phyloP scores from a whole-genome alignment of 2,329 filamentous ascomycete genomes.

The Exophiala sp. region DNA sequence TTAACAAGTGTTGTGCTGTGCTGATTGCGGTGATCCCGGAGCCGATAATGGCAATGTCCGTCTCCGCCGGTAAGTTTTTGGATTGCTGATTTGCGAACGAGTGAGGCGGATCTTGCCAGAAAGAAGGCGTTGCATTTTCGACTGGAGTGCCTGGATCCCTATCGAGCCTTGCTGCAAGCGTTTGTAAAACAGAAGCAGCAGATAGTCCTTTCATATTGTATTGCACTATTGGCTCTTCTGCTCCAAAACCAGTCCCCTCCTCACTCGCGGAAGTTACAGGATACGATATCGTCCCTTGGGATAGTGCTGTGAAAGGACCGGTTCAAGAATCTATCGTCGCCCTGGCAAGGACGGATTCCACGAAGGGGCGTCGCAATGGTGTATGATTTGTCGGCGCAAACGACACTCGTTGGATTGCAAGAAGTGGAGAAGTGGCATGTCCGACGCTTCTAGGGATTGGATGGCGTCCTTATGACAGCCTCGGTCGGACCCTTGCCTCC shows the following conservation, averaged over 20 bases:
- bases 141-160: conserved; percentile 36
- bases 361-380: conserved; percentile 13
- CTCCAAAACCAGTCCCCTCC: too few relatives aligned
- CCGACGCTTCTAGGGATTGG: too few relatives aligned
- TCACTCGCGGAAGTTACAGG: too few relatives aligned
- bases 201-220: too few relatives aligned
- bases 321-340: too few relatives aligned
- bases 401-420: background rate
- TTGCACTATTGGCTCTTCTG: too few relatives aligned
- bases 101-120: conserved; percentile 31
- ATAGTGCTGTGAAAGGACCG: too few relatives aligned
- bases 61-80: conserved; percentile 20
- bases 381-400: conserved; percentile 4
- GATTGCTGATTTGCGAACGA: conserved; percentile 27
- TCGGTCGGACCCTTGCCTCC: too few relatives aligned
- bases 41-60: conserved; percentile 33
- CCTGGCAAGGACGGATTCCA: too few relatives aligned
- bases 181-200: conserved; percentile 4
- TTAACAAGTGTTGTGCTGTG: conserved; percentile 31
- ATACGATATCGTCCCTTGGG: too few relatives aligned
- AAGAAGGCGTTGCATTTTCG: conserved; percentile 34
- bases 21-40: conserved; percentile 32
- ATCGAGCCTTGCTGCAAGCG: conserved; percentile 15
- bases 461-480: too few relatives aligned
- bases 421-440: conserved; percentile 9